A percentile compares a stretch with the other conserved stretches of the same genome.
These are phyloP conservation scores for Citrus reticulata DNA, from an alignment of 345 rosid genomes.

Conservation along the genomic window DNA sequence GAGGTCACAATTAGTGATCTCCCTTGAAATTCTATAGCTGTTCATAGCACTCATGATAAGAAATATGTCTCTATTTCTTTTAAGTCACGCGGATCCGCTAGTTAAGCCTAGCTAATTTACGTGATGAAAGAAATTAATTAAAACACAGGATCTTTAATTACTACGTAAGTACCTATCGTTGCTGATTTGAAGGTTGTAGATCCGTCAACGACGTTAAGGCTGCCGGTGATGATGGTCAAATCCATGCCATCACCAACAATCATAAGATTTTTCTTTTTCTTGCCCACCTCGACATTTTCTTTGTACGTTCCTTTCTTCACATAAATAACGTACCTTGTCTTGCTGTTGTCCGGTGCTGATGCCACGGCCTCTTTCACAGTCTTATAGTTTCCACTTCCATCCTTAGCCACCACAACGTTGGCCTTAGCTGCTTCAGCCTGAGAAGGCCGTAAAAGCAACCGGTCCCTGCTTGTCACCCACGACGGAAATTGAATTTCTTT, in stretches of 20 bases:
- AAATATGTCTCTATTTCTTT: no score
- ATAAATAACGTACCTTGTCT: constrained; percentile 52
- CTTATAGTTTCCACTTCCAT: constrained; percentile 76
- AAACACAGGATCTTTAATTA: no score
- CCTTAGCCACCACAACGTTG: constrained; percentile 65
- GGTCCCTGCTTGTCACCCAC: constrained; percentile 57
- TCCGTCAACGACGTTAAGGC: constrained; percentile 52
- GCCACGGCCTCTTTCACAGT: constrained; percentile 64
- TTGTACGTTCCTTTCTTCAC: constrained; percentile 77
- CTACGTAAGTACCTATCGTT: constrained; percentile 50
- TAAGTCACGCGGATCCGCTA: no score
- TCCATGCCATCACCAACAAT: constrained; percentile 75
- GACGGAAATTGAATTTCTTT: constrained; percentile 33
- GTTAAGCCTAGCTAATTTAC: background rate
- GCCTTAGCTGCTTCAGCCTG: constrained; percentile 41
- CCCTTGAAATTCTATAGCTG: no score
- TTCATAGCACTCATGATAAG: no score
- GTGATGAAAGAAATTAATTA: no score
- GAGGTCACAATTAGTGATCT: no score
- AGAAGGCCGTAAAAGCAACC: constrained; percentile 35
- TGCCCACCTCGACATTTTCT: constrained; percentile 64
- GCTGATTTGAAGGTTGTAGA: constrained; percentile 74
- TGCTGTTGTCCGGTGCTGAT: constrained; percentile 56
- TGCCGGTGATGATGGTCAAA: constrained; percentile 56
- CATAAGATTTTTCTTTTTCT: constrained; percentile 68